phyloP scores from a whole-genome alignment of 257 asterid species.

The Buddleja alternifolia region DNA sequence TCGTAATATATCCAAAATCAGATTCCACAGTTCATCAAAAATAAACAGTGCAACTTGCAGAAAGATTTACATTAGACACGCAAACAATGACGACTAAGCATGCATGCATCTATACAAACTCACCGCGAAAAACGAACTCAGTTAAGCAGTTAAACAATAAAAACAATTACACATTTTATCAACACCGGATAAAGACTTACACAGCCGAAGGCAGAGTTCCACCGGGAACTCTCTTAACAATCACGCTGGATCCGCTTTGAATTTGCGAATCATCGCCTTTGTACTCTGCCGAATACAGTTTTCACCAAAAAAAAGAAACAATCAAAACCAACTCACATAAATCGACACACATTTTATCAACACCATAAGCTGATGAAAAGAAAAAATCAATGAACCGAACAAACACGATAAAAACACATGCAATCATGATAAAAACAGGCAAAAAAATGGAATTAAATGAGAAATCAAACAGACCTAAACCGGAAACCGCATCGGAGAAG shows the following conservation, averaged over 20 bases:
- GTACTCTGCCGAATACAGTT: constrained; percentile 47
- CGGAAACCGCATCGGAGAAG: constrained; percentile 68
- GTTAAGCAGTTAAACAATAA: neutral
- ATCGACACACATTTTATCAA: constrained; percentile 13
- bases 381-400: neutral
- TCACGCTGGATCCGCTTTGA: constrained; percentile 75
- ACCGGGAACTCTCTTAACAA: constrained; percentile 81
- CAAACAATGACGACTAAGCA: neutral
- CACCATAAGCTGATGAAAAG: neutral
- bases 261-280: constrained; percentile 62
- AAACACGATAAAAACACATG: neutral
- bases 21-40: constrained; percentile 5
- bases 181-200: constrained; percentile 45
- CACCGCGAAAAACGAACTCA: constrained; percentile 14
- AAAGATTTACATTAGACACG: neutral
- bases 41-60: constrained; percentile 9
- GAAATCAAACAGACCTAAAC: constrained; percentile 51
- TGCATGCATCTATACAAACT: constrained; percentile 26
- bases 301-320: neutral
- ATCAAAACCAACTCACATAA: neutral
- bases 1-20: neutral
- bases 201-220: constrained; percentile 37
- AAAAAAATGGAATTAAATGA: neutral
- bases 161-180: neutral
- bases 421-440: neutral